Evolutionary conservation across 1,284 basidiomycete genomes (phyloP).

Genomic region (Rhodofomes roseus): DNA sequence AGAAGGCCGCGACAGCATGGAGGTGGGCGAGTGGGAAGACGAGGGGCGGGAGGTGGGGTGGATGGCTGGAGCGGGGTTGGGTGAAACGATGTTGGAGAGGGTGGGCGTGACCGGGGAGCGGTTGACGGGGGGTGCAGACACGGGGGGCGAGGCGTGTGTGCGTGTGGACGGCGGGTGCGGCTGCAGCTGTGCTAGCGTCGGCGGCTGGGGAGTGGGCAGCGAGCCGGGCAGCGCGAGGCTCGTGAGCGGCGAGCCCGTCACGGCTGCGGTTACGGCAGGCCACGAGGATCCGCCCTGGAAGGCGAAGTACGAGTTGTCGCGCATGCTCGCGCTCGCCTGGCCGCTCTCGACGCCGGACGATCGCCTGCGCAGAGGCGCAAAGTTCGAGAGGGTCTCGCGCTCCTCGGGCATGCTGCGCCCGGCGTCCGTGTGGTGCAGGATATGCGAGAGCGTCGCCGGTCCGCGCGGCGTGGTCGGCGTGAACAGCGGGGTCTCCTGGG

Average conservation of each 20-base stretch:
- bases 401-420: constrained; percentile 33
- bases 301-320: constrained; percentile 25
- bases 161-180: constrained; percentile 2
- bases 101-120: constrained; percentile 6
- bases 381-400: constrained; percentile 27
- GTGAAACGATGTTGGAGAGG: constrained; percentile 17
- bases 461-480: constrained; percentile 32
- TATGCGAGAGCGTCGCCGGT: constrained; percentile 46
- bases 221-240: constrained; percentile 18
- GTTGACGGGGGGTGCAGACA: background rate
- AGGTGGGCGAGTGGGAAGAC: constrained; percentile 19
- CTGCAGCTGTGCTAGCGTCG: constrained; percentile 3
- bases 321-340: constrained; percentile 14
- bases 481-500: constrained; percentile 38
- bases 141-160: background rate
- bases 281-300: constrained; percentile 7
- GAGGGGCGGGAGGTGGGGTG: constrained; percentile 7
- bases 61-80: background rate
- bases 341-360: constrained; percentile 11
- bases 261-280: constrained; percentile 4
- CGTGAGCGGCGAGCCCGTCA: constrained; percentile 1
- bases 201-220: constrained; percentile 5
- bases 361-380: constrained; percentile 26
- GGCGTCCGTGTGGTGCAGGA: constrained; percentile 36
- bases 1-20: constrained; percentile 16